phyloP scores from a whole-genome alignment of 176 grass and related monocot species.

The Avena sativa region DNA sequence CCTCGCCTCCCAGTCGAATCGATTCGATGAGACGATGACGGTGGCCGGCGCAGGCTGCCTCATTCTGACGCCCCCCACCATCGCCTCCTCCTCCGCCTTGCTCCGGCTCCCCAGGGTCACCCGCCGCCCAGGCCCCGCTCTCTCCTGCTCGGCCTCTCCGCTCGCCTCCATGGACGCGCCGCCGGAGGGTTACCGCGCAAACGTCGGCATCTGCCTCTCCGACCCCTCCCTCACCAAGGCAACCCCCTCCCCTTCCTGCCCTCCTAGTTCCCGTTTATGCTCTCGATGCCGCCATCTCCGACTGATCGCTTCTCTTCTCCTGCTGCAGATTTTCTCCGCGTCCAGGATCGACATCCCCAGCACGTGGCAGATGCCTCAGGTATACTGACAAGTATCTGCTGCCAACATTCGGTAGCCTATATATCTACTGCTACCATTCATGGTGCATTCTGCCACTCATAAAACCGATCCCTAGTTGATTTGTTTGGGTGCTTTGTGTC shows the following conservation, averaged over 20 bases:
- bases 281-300: neutral
- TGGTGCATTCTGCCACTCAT: neutral
- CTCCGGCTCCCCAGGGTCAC: conserved; percentile 4
- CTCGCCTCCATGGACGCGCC: conserved; percentile 71
- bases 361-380: conserved; percentile 98
- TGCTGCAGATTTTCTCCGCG: conserved; percentile 71
- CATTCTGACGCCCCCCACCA: too few relatives aligned
- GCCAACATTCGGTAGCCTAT: neutral
- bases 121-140: neutral
- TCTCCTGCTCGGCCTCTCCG: neutral
- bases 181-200: conserved; percentile 72
- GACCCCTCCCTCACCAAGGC: conserved; percentile 78
- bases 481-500: neutral
- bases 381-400: neutral
- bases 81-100: too few relatives aligned
- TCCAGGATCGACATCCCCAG: conserved; percentile 85
- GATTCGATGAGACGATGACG: too few relatives aligned
- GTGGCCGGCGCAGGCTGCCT: too few relatives aligned
- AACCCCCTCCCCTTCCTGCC: neutral
- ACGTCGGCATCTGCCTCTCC: conserved; percentile 92
- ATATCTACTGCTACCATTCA: neutral
- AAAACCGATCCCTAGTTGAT: neutral
- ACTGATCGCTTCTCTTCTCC: neutral
- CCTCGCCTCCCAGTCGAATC: too few relatives aligned
- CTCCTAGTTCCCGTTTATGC: neutral